Evolutionary conservation across 257 asterid species (phyloP).

Genomic region (Misopates orontium): DNA sequence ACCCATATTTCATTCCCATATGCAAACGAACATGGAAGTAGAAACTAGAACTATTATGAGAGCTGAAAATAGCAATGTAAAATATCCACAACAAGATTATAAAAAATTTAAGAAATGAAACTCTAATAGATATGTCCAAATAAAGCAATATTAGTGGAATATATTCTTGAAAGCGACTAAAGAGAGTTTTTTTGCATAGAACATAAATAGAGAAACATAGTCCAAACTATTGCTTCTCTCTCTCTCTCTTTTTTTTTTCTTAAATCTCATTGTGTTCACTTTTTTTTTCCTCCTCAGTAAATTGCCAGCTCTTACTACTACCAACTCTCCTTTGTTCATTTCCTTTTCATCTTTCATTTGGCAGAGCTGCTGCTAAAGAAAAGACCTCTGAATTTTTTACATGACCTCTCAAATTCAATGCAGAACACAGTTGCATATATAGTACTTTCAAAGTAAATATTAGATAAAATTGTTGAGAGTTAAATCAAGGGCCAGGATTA

Average conservation of each 20-base stretch:
- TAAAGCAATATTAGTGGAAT: neutral
- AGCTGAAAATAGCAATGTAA: neutral
- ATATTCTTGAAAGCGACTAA: conserved; percentile 8
- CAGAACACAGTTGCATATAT: too few species aligned
- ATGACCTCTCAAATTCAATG: too few species aligned
- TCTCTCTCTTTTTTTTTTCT: conserved; percentile 10
- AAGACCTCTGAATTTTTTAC: too few species aligned
- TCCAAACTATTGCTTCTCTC: conserved; percentile 10
- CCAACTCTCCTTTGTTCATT: neutral
- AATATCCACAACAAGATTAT: neutral
- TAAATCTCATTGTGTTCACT: too few species aligned
- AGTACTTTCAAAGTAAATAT: too few species aligned
- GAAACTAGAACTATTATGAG: neutral
- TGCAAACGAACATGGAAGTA: neutral
- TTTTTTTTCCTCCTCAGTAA: neutral
- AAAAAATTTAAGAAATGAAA: neutral
- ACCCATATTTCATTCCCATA: neutral
- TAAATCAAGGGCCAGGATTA: neutral
- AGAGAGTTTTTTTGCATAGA: neutral
- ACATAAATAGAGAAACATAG: conserved; percentile 11
- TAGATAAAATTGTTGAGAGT: too few species aligned
- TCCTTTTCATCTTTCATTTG: neutral
- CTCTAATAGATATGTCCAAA: neutral
- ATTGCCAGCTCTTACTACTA: conserved; percentile 16
- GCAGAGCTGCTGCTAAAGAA: neutral